Conservation (phyloP, 2,329 filamentous ascomycete genomes). For the Xylaria sp. region DNA sequence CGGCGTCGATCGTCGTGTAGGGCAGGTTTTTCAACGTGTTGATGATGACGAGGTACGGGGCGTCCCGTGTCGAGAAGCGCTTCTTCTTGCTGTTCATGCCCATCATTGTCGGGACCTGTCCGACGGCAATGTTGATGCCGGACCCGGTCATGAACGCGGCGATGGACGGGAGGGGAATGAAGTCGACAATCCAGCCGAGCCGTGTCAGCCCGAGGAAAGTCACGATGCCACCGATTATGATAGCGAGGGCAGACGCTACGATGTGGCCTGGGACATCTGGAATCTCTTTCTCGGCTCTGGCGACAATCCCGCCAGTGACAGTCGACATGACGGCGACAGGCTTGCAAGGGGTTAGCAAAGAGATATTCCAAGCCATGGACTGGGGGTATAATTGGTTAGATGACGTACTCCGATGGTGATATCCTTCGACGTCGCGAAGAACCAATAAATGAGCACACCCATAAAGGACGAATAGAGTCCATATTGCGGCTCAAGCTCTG, state of each 20-base stretch:
- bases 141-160: conserved; percentile 59
- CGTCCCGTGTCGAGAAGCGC: conserved; percentile 40
- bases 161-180: conserved; percentile 56
- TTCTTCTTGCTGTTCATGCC: conserved; percentile 54
- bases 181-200: conserved; percentile 57
- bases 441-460: conserved; percentile 43
- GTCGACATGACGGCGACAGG: conserved; percentile 56
- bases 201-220: conserved; percentile 52
- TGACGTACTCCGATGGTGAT: conserved; percentile 74
- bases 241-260: conserved; percentile 46
- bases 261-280: conserved; percentile 38
- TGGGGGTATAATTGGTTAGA: not conserved
- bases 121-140: conserved; percentile 52
- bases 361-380: conserved; percentile 44
- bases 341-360: conserved; percentile 49
- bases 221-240: conserved; percentile 54
- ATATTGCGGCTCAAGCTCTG: conserved; percentile 51
- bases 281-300: conserved; percentile 14
- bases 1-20: conserved; percentile 65
- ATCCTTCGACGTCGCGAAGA: conserved; percentile 48
- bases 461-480: conserved; percentile 48
- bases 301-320: conserved; percentile 53
- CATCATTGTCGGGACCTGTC: conserved; percentile 54
- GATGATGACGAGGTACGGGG: conserved; percentile 54
- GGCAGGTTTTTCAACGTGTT: conserved; percentile 51